Evolutionary conservation across 2,329 filamentous ascomycete genomes (phyloP).

Genomic region (Calonectria pteridis): DNA sequence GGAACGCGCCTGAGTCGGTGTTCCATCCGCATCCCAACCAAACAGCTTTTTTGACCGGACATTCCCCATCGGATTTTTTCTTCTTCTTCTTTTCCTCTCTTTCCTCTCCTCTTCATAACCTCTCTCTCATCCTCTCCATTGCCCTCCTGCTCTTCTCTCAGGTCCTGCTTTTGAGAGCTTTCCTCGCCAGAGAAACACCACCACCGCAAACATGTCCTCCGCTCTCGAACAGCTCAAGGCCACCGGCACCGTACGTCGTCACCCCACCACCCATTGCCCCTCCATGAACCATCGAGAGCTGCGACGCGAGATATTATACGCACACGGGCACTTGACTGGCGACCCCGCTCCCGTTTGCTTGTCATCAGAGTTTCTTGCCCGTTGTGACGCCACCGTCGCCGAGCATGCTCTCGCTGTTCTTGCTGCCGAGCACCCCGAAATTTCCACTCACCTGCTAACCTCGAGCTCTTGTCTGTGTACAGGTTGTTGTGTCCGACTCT

Average conservation of each 20-base stretch:
- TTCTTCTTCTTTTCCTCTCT: constrained; percentile 19
- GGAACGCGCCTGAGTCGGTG: constrained; percentile 32
- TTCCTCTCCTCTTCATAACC: constrained; percentile 17
- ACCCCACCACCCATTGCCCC: constrained; percentile 48
- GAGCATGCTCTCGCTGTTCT: background rate
- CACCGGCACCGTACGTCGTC: constrained; percentile 91
- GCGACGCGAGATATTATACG: constrained; percentile 25
- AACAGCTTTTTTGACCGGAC: constrained; percentile 37
- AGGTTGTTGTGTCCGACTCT: constrained; percentile 98
- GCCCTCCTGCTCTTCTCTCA: constrained; percentile 19
- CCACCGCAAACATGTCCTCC: constrained; percentile 74
- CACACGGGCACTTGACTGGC: constrained; percentile 8
- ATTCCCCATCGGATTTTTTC: constrained; percentile 39
- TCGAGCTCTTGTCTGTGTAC: constrained; percentile 35
- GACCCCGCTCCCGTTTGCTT: background rate
- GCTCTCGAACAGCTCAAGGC: constrained; percentile 98
- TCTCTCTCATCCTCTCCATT: constrained; percentile 29
- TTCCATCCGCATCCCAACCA: constrained; percentile 28
- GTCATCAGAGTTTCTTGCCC: constrained; percentile 1
- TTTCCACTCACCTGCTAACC: constrained; percentile 39
- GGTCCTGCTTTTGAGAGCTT: constrained; percentile 19
- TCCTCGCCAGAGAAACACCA: constrained; percentile 23
- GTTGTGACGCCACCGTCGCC: background rate
- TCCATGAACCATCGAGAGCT: constrained; percentile 41
- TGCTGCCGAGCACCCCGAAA: constrained; percentile 4